Conservation (phyloP, 805 yeast species). For the Candida ovalis region DNA sequence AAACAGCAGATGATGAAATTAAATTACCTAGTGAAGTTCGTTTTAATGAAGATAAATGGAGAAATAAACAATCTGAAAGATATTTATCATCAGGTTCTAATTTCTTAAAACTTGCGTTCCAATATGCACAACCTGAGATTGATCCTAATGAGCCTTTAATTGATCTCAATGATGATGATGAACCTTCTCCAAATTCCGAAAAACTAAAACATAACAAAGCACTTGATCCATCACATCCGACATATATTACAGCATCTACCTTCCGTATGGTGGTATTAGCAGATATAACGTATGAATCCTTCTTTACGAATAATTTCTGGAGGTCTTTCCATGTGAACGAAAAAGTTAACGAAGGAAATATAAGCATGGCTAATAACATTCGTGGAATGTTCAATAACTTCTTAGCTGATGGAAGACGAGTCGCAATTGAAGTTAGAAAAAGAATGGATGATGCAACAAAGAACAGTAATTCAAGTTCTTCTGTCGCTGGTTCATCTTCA, state of each 20-base stretch:
- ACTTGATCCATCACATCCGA: conserved; percentile 74
- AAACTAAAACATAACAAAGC: conserved; percentile 68
- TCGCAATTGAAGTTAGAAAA: conserved; percentile 83
- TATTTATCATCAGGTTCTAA: conserved; percentile 83
- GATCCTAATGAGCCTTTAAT: conserved; percentile 38
- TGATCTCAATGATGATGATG: conserved; percentile 39
- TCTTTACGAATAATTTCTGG: conserved; percentile 68
- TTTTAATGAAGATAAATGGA: conserved; percentile 60
- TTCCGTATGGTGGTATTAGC: conserved; percentile 94
- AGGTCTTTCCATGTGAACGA: conserved; percentile 64
- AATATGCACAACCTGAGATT: conserved; percentile 75
- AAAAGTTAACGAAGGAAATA: conserved; percentile 36
- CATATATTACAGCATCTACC: conserved; percentile 73
- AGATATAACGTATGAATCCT: conserved; percentile 85
- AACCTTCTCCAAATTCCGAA: conserved; percentile 13
- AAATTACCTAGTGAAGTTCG: conserved; percentile 55
- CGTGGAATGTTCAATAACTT: conserved; percentile 89
- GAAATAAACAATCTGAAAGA: conserved; percentile 65
- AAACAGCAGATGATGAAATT: conserved; percentile 34
- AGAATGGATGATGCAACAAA: conserved; percentile 74
- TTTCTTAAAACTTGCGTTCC: conserved; percentile 83
- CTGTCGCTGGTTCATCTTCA: neutral
- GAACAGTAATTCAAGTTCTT: neutral
- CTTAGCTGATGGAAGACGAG: conserved; percentile 87
- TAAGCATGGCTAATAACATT: conserved; percentile 48